A percentile compares a stretch with the other conserved stretches of the same genome.
Conservation (phyloP, 2,329 filamentous ascomycete species). For the Incumbomyces delicatus region DNA sequence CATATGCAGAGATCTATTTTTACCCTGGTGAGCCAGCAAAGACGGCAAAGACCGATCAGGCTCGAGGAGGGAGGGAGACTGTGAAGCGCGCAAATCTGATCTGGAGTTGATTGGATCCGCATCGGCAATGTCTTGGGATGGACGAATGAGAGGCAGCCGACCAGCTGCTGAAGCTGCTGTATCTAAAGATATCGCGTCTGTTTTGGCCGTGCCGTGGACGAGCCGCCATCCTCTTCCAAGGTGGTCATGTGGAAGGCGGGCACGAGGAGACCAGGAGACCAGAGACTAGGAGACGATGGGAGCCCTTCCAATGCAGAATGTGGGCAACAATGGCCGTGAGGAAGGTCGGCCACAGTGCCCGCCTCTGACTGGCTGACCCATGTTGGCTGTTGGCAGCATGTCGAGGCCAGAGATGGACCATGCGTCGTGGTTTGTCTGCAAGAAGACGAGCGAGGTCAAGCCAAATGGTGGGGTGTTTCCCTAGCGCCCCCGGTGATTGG, state of each 20-base stretch:
- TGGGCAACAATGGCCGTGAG: constrained; percentile 5
- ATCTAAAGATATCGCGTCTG: constrained; percentile 22
- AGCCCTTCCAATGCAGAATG: no score
- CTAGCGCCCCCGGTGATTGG: background rate
- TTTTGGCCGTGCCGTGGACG: constrained; percentile 10
- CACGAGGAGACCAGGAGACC: constrained; percentile 10
- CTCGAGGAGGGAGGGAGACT: constrained; percentile 10
- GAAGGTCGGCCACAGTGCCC: constrained; percentile 1
- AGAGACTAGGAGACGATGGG: no score
- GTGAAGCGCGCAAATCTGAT: constrained; percentile 8
- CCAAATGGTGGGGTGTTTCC: background rate
- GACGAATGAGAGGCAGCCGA: constrained; percentile 19
- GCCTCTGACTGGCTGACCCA: background rate
- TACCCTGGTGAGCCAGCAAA: background rate
- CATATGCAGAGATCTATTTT: constrained; percentile 11
- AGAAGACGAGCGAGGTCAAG: constrained; percentile 5
- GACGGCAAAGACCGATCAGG: background rate
- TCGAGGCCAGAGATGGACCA: constrained; percentile 1
- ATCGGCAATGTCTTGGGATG: constrained; percentile 12
- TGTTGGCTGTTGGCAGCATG: background rate
- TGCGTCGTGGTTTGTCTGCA: constrained; percentile 7
- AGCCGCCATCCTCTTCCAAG: constrained; percentile 12
- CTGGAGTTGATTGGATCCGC: constrained; percentile 12
- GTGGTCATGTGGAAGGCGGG: constrained; percentile 15
- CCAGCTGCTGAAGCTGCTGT: constrained; percentile 15